These are phyloP conservation scores for Sisymbrium altissimum DNA, from an alignment of 345 rosid genomes.

Conservation along the genomic window DNA sequence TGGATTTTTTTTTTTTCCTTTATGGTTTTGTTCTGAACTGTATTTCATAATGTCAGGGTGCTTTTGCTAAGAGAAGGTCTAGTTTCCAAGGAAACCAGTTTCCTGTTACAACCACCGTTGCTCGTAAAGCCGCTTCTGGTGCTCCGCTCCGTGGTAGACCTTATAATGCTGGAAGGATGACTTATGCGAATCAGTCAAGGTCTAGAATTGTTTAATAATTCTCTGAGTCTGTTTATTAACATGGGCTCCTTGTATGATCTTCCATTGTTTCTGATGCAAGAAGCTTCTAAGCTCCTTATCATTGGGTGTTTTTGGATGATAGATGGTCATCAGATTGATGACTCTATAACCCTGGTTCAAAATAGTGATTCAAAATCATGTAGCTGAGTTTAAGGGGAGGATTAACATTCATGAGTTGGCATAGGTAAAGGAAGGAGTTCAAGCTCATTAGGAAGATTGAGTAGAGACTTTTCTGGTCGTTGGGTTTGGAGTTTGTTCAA, in stretches of 20 bases:
- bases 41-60: conserved; percentile 47
- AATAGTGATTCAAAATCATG: background rate
- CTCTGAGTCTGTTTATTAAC: background rate
- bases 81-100: conserved; percentile 36
- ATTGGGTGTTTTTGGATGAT: no score
- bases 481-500: background rate
- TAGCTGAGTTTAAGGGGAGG: background rate
- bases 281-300: conserved; percentile 9
- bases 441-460: background rate
- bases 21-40: background rate
- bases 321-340: no score
- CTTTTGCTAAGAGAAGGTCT: conserved; percentile 73
- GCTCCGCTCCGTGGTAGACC: conserved; percentile 51
- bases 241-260: background rate
- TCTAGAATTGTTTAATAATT: conserved; percentile 25
- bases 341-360: background rate
- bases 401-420: background rate
- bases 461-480: background rate
- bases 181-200: conserved; percentile 60
- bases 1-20: background rate
- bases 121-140: conserved; percentile 35
- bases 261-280: background rate
- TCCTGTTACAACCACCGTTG: no score
- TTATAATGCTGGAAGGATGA: conserved; percentile 40
- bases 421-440: background rate